phyloP scores from a whole-genome alignment of 345 rosid genomes.

The Sapria himalayana region DNA sequence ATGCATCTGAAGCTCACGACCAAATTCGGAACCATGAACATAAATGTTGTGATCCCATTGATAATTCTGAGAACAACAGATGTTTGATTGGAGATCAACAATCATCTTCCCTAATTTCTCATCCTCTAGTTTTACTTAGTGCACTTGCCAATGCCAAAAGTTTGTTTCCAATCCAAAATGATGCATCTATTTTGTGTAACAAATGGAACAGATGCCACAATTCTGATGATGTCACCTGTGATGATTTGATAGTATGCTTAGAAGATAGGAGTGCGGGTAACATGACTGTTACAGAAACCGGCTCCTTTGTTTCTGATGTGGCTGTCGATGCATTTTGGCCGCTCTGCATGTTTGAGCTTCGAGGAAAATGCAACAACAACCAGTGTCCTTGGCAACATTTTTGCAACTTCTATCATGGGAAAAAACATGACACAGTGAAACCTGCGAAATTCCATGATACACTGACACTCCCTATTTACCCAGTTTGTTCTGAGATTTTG shows the following conservation, averaged over 20 bases:
- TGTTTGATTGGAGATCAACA: constrained; percentile 11
- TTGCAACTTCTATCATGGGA: constrained; percentile 25
- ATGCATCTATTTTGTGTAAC: constrained; percentile 3
- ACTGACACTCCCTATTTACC: constrained; percentile 41
- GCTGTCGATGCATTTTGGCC: constrained; percentile 67
- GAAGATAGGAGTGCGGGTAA: constrained; percentile 9
- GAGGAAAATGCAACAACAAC: constrained; percentile 91
- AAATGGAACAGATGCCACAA: constrained; percentile 12
- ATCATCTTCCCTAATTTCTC: constrained; percentile 13
- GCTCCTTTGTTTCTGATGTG: constrained; percentile 25
- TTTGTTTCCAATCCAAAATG: constrained; percentile 10
- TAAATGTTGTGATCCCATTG: constrained; percentile 10
- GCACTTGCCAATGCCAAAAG: constrained; percentile 33
- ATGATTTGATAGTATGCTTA: constrained; percentile 11
- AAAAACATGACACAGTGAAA: constrained; percentile 11
- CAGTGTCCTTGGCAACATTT: constrained; percentile 91
- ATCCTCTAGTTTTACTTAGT: constrained; percentile 29
- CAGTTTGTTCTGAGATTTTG: constrained; percentile 52
- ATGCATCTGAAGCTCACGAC: constrained; percentile 14
- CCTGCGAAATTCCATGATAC: constrained; percentile 13
- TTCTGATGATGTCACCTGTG: constrained; percentile 14
- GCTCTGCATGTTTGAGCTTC: constrained; percentile 75
- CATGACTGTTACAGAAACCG: constrained; percentile 17
- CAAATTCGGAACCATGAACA: constrained; percentile 11
- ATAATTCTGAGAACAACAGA: constrained; percentile 14